phyloP scores from a whole-genome alignment of 169 alveolate genomes.

The Babesia caballi region DNA sequence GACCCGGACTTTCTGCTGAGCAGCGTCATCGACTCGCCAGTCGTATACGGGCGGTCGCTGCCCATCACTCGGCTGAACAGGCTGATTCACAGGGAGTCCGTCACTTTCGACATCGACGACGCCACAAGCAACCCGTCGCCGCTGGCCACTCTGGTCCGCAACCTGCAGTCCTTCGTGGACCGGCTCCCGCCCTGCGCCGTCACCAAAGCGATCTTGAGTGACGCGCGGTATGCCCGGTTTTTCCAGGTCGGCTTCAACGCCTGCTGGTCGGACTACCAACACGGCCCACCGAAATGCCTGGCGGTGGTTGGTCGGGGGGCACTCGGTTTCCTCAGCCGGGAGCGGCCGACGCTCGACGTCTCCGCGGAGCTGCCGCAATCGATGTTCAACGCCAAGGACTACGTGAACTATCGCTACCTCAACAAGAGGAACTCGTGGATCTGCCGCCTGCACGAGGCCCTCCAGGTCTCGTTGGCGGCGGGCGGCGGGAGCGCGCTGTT shows the following conservation, averaged over 20 bases:
- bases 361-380: neutral
- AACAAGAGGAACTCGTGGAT: constrained; percentile 31
- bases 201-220: neutral
- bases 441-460: constrained; percentile 9
- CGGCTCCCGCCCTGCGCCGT: neutral
- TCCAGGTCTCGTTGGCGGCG: neutral
- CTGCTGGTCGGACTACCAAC: constrained; percentile 14
- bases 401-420: constrained; percentile 34
- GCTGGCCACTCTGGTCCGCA: neutral
- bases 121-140: neutral
- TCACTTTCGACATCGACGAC: neutral
- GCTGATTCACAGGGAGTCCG: neutral
- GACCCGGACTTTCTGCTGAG: neutral
- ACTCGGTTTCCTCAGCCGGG: neutral
- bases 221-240: neutral
- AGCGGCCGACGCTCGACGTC: neutral
- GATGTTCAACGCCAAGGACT: constrained; percentile 27
- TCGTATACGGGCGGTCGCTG: constrained; percentile 16
- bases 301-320: neutral
- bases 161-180: neutral
- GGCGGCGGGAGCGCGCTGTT: neutral
- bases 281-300: neutral
- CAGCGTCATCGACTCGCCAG: neutral
- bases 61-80: constrained; percentile 15
- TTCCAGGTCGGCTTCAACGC: constrained; percentile 4